A percentile compares a stretch with the other conserved stretches of the same genome.
Evolutionary conservation across 2,329 filamentous ascomycete species (phyloP).

Genomic region (Fusarium kyushuense): DNA sequence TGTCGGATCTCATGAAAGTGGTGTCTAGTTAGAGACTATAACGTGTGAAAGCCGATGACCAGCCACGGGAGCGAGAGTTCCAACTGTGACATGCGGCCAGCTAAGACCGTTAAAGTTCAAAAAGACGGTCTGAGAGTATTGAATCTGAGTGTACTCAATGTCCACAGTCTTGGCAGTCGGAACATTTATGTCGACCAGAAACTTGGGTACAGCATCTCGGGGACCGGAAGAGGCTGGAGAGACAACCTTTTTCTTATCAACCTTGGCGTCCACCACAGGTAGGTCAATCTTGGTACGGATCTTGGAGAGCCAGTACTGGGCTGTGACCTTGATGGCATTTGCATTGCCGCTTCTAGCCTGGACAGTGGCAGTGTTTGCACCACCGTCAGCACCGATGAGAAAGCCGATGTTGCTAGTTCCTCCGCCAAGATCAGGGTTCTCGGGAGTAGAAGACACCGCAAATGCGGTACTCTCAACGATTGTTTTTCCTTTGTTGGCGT

Average conservation of each 20-base stretch:
- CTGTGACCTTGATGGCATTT: conserved; percentile 22
- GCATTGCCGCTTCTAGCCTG: conserved; percentile 36
- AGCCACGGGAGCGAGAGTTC: conserved; percentile 30
- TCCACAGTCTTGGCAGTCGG: conserved; percentile 20
- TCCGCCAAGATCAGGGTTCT: conserved; percentile 44
- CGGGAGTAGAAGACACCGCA: conserved; percentile 44
- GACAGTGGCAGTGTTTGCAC: conserved; percentile 49
- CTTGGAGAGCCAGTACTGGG: conserved; percentile 40
- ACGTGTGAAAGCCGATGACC: conserved; percentile 11
- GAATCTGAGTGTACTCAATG: not conserved
- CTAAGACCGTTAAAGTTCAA: not conserved
- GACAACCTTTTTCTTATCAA: conserved; percentile 13
- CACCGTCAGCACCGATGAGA: conserved; percentile 24
- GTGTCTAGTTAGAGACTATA: not conserved
- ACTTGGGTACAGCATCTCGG: conserved; percentile 33
- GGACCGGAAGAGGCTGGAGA: conserved; percentile 10
- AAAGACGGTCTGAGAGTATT: conserved; percentile 9
- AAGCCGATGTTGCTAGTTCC: conserved; percentile 47
- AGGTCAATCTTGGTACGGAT: conserved; percentile 37
- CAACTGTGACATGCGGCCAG: conserved; percentile 35
- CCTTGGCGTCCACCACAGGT: not conserved
- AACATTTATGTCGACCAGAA: conserved; percentile 24
- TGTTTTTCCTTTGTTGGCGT: conserved; percentile 49
- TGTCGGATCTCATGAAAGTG: not conserved
- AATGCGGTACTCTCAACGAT: conserved; percentile 51